Evolutionary conservation across 768 basidiomycete species (phyloP), one percentile per base, ranked within the genome.

Genomic region (Pholiota conissans): DNA sequence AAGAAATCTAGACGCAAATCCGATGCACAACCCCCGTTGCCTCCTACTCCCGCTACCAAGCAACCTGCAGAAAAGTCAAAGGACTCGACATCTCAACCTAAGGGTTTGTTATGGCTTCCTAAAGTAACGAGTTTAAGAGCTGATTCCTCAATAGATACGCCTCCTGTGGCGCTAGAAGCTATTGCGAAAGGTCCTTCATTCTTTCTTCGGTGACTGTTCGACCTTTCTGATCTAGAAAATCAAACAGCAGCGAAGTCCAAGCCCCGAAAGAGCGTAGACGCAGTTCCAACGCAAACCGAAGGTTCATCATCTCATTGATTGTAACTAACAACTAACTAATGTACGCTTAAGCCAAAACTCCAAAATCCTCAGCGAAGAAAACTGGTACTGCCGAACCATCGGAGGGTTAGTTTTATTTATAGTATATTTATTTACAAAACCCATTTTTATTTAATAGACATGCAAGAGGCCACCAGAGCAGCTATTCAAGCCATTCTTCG

Each of bases 401-500:
- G 20, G 53, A 45, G 42, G 28, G 53, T 54, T 29, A 54, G 53
- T 54, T 32, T 18, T 42, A 9, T 3, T 37, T 9, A 22, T 13
- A 37, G 13, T 14, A 27, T 22, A 24, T 16, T 11, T 50, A 18
- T 32, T 50, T 50, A 20, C 5, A 13, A 32, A 29, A 30, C 16
- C 34, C 20, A 50, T 22, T 50, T 30, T 32, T 20, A 2, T 20
- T 34, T 10, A 32, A 50, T 40, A 20, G 59, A 53, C 24, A 29
- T 32, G 14, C 53, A 54, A 26, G 58, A 59, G 26, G 56, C 35
- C 11, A 58, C 63, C 22, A 50, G 46, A 32, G 39, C 39, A 22
- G 56, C 51, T 7, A 55, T 61, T 14, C 30, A 42, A 35, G 56
- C 56, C 22, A 54, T 64, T 27, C 10, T 64, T 18, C 29, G 29